phyloP scores from a whole-genome alignment of 805 yeast genomes.

The Myxozyma melibiosi region DNA sequence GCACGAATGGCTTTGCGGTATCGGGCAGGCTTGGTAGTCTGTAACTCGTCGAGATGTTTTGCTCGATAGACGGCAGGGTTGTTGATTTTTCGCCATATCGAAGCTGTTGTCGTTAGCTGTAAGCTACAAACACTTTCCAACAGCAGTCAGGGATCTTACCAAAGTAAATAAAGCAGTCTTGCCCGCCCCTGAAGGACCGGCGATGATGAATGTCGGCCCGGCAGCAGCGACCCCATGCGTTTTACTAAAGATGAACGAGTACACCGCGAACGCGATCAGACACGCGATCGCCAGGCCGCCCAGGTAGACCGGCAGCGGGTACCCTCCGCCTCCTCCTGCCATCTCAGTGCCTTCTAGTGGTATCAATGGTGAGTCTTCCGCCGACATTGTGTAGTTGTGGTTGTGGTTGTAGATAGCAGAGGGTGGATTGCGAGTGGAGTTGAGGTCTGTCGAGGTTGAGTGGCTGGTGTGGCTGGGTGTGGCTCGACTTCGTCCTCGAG shows the following conservation, averaged over 20 bases:
- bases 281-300: neutral
- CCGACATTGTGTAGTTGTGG: neutral
- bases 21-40: constrained; percentile 47
- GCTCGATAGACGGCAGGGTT: constrained; percentile 58
- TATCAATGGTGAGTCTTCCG: neutral
- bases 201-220: constrained; percentile 59
- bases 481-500: neutral
- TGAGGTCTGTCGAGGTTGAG: neutral
- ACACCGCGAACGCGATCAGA: neutral
- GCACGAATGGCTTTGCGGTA: constrained; percentile 48
- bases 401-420: too few relatives aligned
- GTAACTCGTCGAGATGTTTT: constrained; percentile 46
- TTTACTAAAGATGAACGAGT: constrained; percentile 1
- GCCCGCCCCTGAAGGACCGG: constrained; percentile 67
- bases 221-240: constrained; percentile 23
- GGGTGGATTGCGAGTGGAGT: neutral
- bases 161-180: constrained; percentile 60
- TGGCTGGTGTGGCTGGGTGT: too few relatives aligned
- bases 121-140: neutral
- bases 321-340: neutral
- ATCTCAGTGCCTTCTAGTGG: neutral
- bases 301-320: constrained; percentile 8
- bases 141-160: constrained; percentile 19
- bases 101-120: constrained; percentile 11
- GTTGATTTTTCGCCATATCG: constrained; percentile 32